phyloP scores from a whole-genome alignment of 352 stramenopile species.

The Globisporangium radiosum region DNA sequence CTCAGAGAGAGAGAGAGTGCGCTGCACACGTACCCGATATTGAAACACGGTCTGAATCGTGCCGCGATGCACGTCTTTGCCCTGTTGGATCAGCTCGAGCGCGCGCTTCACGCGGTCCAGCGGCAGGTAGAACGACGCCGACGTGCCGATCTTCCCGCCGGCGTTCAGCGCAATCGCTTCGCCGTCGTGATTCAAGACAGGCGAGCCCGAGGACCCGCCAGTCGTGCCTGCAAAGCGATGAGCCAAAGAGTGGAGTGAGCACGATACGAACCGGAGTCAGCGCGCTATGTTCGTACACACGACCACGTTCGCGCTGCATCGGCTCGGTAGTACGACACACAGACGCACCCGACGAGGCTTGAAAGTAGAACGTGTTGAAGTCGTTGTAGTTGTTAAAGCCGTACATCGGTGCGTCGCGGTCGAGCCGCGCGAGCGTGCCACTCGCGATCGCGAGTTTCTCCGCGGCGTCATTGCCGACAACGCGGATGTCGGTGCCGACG shows the following conservation, averaged over 20 bases:
- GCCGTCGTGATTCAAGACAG: slow-evolving; percentile 83
- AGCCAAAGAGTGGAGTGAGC: slow-evolving; percentile 1
- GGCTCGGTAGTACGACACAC: too few species aligned
- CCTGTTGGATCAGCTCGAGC: slow-evolving; percentile 72
- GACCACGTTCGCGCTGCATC: too few species aligned
- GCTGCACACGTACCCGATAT: slow-evolving; percentile 49
- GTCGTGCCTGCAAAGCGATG: slow-evolving; percentile 33
- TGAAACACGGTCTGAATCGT: slow-evolving; percentile 88
- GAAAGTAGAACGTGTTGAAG: slow-evolving; percentile 93
- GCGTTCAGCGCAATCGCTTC: slow-evolving; percentile 90
- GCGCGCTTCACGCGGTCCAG: slow-evolving; percentile 85
- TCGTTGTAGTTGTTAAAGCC: slow-evolving; percentile 90
- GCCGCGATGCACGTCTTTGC: slow-evolving; percentile 65
- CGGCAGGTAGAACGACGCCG: slow-evolving; percentile 88
- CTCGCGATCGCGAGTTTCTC: slow-evolving; percentile 91
- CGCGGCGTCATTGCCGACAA: slow-evolving; percentile 90
- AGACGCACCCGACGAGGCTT: slow-evolving; percentile 64
- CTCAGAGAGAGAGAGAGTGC: neutral
- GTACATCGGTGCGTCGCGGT: slow-evolving; percentile 88
- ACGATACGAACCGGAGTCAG: too few species aligned
- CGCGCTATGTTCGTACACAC: too few species aligned
- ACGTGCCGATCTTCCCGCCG: slow-evolving; percentile 81
- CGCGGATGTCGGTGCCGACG: slow-evolving; percentile 90
- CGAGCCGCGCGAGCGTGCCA: slow-evolving; percentile 86
- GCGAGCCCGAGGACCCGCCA: slow-evolving; percentile 85